phyloP scores from a whole-genome alignment of 2,329 filamentous ascomycete genomes.

The Alternaria incomplexa region DNA sequence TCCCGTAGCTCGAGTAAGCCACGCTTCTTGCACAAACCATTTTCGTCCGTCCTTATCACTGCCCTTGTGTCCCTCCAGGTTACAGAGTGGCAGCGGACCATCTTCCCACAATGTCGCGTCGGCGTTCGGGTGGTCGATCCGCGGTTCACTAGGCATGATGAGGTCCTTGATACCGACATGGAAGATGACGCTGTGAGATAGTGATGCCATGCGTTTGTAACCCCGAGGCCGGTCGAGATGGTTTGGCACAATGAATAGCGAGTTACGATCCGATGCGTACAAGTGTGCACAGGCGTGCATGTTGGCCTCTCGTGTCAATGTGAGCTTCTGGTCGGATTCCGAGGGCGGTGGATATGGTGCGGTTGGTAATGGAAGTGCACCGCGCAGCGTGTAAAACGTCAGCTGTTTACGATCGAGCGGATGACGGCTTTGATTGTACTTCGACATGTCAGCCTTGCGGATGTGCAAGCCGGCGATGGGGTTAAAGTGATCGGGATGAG shows the following conservation, averaged over 20 bases:
- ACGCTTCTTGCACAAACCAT: slow-evolving; percentile 44
- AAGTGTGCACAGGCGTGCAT: slow-evolving; percentile 64
- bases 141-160: slow-evolving; percentile 31
- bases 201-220: slow-evolving; percentile 38
- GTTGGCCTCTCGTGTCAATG: slow-evolving; percentile 49
- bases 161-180: slow-evolving; percentile 39
- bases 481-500: slow-evolving; percentile 47
- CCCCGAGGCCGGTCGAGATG: slow-evolving; percentile 41
- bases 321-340: neutral
- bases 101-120: slow-evolving; percentile 34
- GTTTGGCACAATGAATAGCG: slow-evolving; percentile 59
- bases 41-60: slow-evolving; percentile 34
- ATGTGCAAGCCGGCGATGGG: slow-evolving; percentile 55
- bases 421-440: slow-evolving; percentile 51
- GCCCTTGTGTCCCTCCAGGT: slow-evolving; percentile 15
- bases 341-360: slow-evolving; percentile 26
- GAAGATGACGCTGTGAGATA: slow-evolving; percentile 44
- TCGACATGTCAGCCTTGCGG: slow-evolving; percentile 60
- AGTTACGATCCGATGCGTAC: slow-evolving; percentile 64
- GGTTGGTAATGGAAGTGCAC: slow-evolving; percentile 40
- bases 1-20: slow-evolving; percentile 29
- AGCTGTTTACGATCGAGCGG: slow-evolving; percentile 46
- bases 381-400: slow-evolving; percentile 43
- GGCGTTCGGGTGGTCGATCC: slow-evolving; percentile 27
- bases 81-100: slow-evolving; percentile 28